Percentiles rank a stretch among this genome's conserved stretches.
Conservation (phyloP, 352 stramenopile genomes). For the Phytopythium boreale region DNA sequence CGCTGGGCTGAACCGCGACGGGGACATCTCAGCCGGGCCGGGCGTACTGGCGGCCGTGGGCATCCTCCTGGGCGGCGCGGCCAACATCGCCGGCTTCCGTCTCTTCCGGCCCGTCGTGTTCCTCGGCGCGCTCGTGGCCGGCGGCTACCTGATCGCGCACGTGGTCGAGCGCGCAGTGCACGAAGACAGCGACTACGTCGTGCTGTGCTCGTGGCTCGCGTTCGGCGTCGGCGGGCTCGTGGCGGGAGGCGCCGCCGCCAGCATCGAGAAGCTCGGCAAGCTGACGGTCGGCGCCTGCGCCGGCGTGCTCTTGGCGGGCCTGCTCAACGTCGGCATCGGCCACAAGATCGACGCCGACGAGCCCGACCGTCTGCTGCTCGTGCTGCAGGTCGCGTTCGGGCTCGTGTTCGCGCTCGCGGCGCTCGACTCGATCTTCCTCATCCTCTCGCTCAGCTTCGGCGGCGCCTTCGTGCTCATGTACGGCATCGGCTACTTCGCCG, state of each 20-base stretch:
- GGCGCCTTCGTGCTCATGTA: conserved; percentile 43
- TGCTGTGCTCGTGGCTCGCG: conserved; percentile 33
- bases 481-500: conserved; percentile 71
- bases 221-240: conserved; percentile 35
- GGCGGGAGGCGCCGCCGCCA: conserved; percentile 17
- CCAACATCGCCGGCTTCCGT: conserved; percentile 40
- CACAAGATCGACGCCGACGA: conserved; percentile 27
- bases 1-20: background rate
- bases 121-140: conserved; percentile 26
- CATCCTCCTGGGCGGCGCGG: conserved; percentile 26
- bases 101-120: conserved; percentile 36
- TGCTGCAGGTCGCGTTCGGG: conserved; percentile 16
- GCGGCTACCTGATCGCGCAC: conserved; percentile 24
- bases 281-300: conserved; percentile 28
- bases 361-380: conserved; percentile 22
- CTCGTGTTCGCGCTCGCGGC: conserved; percentile 17
- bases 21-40: conserved; percentile 11
- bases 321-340: conserved; percentile 27
- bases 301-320: conserved; percentile 30
- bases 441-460: conserved; percentile 57
- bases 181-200: conserved; percentile 22
- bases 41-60: conserved; percentile 27
- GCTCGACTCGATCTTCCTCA: conserved; percentile 29
- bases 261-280: conserved; percentile 26
- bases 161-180: conserved; percentile 23